Base-by-base conservation (phyloP, 805 yeast genomes). In the Brettanomyces custersianus region DNA sequence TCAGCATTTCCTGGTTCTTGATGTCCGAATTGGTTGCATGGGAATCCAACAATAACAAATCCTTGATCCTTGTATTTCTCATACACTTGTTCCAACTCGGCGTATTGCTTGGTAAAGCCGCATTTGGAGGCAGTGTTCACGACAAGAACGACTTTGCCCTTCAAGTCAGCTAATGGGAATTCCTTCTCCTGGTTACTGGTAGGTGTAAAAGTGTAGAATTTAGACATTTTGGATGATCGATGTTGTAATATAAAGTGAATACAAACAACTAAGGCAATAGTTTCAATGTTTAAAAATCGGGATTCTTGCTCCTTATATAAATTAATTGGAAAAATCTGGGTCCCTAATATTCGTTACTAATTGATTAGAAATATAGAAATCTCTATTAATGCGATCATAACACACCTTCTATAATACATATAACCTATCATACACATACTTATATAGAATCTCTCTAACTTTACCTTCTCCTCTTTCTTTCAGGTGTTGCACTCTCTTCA, bases 71-170 rank as follows among this genome's bases (percentile, higher is more conserved):
- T 60, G 60, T 79, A 82, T 52, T 76, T 74, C 41, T 75, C 62
- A 62, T 84, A 77, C 11, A 87, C 59, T 28, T 56, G 61, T 59
- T 87, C 88, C 24, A 87, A 62, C 35, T 78, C 90, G 36, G 66
- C 61, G 55, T 80, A 82, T 57, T 86, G 95, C 38, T 82, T 77
- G 4, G 92, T 77, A 60, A 75, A 77, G 4, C 76, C 77, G 56
- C 94, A 84, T 60, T 84, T 80, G 52, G 92, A 80, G 13, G 96
- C 96, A 25, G 85, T 90, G 57, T 86, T 86, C 41, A 87, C 94
- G 38, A 87, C 66, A 30, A 86, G 57, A 13, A 87, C 88, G 30
- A 80, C 94, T 57, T 86, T 82, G 29, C 90, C 94, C 55, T 79
- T 69, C 40, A 81, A 64, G 40, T 77, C 62, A 29, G 58, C 47